Conservation (phyloP, 2,329 filamentous ascomycete genomes). For the Chrysoporthe deuterocubensis region DNA sequence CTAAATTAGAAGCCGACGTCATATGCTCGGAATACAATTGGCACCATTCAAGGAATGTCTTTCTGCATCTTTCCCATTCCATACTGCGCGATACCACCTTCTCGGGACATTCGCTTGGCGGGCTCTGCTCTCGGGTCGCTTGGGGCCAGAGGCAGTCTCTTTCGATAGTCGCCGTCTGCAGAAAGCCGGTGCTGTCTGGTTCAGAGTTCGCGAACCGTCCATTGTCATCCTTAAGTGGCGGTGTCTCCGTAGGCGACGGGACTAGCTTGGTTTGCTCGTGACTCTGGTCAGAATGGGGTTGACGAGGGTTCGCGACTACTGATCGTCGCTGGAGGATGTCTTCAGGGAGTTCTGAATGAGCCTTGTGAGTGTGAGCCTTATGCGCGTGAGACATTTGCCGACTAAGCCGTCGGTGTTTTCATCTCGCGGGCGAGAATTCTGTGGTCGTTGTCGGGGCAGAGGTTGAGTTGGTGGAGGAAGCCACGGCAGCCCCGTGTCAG, state of each 20-base stretch:
- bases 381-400: neutral
- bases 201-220: neutral
- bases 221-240: neutral
- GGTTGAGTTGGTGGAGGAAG: neutral
- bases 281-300: neutral
- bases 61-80: neutral
- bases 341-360: neutral
- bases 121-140: neutral
- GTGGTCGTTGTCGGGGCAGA: neutral
- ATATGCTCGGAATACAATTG: no score
- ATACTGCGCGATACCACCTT: no score
- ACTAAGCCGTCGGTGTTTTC: neutral
- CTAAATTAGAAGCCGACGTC: neutral
- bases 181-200: neutral
- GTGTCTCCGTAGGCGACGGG: neutral
- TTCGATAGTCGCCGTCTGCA: neutral
- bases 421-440: neutral
- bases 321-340: neutral
- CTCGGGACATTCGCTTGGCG: neutral
- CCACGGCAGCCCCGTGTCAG: neutral
- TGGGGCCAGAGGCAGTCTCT: neutral
- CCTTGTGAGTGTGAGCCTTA: neutral
- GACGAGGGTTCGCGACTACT: neutral
- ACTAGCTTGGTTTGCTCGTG: neutral
- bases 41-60: neutral